phyloP scores from a whole-genome alignment of 352 stramenopile species.

The Phytophthora quininea region DNA sequence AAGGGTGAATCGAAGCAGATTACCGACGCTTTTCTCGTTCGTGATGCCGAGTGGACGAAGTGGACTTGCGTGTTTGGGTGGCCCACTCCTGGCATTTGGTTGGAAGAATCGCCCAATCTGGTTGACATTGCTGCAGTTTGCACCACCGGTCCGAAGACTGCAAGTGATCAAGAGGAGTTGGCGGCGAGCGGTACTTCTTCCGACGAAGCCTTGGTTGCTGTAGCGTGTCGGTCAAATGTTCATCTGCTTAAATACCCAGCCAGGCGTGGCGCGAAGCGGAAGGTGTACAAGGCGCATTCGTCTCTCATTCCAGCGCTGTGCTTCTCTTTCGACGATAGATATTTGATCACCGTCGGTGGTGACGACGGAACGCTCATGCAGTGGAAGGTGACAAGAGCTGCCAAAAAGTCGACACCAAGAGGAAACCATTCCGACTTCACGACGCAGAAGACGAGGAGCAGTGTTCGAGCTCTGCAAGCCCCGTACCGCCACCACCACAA shows the following conservation, averaged over 20 bases:
- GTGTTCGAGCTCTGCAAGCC: conserved; percentile 15
- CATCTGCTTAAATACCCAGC: conserved; percentile 63
- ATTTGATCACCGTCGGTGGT: conserved; percentile 59
- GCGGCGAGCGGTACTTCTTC: conserved; percentile 1
- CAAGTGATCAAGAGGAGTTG: background rate
- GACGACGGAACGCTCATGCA: conserved; percentile 68
- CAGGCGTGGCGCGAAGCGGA: conserved; percentile 43
- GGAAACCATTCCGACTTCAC: background rate
- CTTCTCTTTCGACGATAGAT: conserved; percentile 56
- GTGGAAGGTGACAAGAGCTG: conserved; percentile 38
- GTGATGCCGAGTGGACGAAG: conserved; percentile 63
- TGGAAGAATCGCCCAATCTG: conserved; percentile 52
- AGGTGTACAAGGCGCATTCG: conserved; percentile 54
- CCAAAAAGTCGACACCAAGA: background rate
- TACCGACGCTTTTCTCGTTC: conserved; percentile 61
- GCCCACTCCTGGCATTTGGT: conserved; percentile 70
- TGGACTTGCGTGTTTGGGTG: conserved; percentile 80
- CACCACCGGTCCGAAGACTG: conserved; percentile 37
- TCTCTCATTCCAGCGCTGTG: conserved; percentile 49
- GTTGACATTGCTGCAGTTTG: conserved; percentile 56
- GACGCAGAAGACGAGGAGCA: conserved; percentile 12
- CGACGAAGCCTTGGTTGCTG: conserved; percentile 52
- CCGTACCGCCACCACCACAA: conserved; percentile 8
- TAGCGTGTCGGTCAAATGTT: conserved; percentile 53
- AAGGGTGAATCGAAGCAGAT: conserved; percentile 61